These are phyloP conservation scores for Suillus sp. DNA, from an alignment of 768 basidiomycete species.

Conservation along the genomic window DNA sequence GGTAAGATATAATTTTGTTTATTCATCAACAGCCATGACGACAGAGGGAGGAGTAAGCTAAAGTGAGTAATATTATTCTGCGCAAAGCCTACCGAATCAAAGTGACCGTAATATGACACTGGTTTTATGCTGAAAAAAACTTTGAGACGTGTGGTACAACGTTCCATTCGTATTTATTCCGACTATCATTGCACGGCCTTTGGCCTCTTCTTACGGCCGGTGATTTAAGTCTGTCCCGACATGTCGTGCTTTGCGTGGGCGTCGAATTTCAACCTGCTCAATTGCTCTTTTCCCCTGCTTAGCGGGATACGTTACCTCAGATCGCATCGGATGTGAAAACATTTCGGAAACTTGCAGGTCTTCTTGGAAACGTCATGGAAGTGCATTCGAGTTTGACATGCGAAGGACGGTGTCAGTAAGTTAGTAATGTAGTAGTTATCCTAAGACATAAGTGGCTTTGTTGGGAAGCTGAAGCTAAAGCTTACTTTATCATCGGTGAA, in stretches of 20 bases:
- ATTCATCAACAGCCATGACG: conserved; percentile 5
- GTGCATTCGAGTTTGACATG: background rate
- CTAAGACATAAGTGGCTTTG: background rate
- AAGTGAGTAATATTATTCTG: background rate
- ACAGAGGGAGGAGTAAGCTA: background rate
- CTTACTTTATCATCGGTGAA: background rate
- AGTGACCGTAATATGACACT: background rate
- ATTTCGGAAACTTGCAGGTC: conserved; percentile 5
- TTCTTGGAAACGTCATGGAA: background rate
- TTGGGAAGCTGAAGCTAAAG: background rate
- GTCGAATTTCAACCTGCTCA: background rate
- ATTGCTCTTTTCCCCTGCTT: background rate
- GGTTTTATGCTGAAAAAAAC: background rate
- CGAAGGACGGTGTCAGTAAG: background rate
- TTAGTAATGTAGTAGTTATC: conserved; percentile 1
- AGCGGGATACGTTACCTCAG: background rate
- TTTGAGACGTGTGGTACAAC: background rate
- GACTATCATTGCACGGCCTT: background rate
- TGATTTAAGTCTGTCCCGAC: background rate
- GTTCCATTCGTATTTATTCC: background rate
- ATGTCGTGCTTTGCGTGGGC: background rate
- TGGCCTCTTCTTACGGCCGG: background rate
- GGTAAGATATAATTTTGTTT: background rate
- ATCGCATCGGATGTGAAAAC: conserved; percentile 4
- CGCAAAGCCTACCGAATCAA: background rate